Conservation (phyloP, 23 red algal genomes). For the Gracilaria gracilis region DNA sequence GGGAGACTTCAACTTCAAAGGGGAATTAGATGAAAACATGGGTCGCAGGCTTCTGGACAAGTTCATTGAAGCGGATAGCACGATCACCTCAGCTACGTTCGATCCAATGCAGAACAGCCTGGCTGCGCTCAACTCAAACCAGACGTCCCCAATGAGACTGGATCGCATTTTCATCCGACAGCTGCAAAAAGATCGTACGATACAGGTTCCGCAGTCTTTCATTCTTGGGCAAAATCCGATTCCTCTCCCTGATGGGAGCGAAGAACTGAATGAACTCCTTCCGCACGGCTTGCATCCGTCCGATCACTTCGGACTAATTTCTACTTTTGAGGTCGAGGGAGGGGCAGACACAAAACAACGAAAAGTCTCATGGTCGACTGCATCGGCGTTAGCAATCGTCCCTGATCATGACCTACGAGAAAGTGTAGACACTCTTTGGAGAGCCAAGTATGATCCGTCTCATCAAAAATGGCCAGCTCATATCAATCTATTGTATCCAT, state of each 20-base stretch:
- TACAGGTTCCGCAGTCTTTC: neutral
- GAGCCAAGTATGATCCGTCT: neutral
- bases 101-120: neutral
- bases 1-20: conserved; percentile 18
- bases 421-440: conserved; percentile 16
- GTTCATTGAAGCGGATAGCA: conserved; percentile 1
- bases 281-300: neutral
- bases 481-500: conserved; percentile 15
- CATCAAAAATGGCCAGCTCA: neutral
- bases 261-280: neutral
- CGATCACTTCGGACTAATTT: conserved; percentile 2
- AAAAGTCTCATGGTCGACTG: neutral
- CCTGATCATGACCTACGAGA: neutral
- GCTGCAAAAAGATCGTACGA: neutral
- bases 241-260: neutral
- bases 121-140: neutral
- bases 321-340: neutral
- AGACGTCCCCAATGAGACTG: neutral
- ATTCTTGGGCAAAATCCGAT: neutral
- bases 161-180: conserved; percentile 7
- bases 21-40: conserved; percentile 1
- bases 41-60: neutral
- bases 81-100: neutral
- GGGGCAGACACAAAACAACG: neutral
- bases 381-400: conserved; percentile 1